phyloP scores from a whole-genome alignment of 2,329 filamentous ascomycete species.

The Aciculosporium take region DNA sequence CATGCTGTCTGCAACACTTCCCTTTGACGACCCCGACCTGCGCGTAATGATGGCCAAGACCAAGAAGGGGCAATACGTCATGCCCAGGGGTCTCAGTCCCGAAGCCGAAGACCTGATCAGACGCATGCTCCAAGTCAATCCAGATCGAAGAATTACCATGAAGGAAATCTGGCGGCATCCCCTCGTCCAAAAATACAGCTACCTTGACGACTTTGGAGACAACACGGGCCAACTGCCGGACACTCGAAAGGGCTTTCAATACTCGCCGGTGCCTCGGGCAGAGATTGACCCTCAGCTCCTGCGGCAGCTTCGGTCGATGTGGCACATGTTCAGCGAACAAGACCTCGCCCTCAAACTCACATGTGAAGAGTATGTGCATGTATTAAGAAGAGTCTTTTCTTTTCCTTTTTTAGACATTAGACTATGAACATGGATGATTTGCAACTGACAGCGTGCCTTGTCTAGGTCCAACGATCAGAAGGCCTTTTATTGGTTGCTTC shows the following conservation, averaged over 20 bases:
- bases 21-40: slow-evolving; percentile 60
- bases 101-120: slow-evolving; percentile 68
- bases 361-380: slow-evolving; percentile 41
- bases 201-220: slow-evolving; percentile 52
- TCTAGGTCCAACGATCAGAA: slow-evolving; percentile 78
- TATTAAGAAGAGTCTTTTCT: not conserved
- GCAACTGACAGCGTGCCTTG: slow-evolving; percentile 15
- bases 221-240: slow-evolving; percentile 38
- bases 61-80: slow-evolving; percentile 43
- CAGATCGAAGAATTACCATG: slow-evolving; percentile 65
- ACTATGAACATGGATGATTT: not conserved
- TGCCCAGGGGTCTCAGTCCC: slow-evolving; percentile 46
- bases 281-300: slow-evolving; percentile 73
- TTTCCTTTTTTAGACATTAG: not conserved
- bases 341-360: slow-evolving; percentile 56
- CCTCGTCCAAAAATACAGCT: slow-evolving; percentile 70
- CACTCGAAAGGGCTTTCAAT: slow-evolving; percentile 46
- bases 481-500: slow-evolving; percentile 75
- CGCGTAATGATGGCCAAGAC: slow-evolving; percentile 47
- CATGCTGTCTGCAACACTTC: slow-evolving; percentile 68
- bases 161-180: slow-evolving; percentile 76
- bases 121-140: slow-evolving; percentile 66
- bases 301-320: slow-evolving; percentile 75
- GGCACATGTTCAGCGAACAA: slow-evolving; percentile 71
- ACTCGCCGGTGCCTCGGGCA: slow-evolving; percentile 41